phyloP scores from a whole-genome alignment of 352 stramenopile genomes.

The Pythium angustatum region DNA sequence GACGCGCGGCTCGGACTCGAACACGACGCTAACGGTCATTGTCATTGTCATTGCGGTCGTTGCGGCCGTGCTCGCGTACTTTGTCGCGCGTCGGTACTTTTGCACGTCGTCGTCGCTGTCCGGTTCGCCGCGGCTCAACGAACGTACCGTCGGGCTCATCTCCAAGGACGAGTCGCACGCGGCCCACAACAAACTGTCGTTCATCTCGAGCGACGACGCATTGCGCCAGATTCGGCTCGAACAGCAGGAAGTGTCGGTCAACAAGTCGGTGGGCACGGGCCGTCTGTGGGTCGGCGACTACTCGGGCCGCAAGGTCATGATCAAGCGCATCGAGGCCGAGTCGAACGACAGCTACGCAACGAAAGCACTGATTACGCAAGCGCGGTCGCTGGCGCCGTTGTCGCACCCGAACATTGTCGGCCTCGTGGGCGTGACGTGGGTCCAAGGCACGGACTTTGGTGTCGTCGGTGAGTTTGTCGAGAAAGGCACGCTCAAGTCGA shows the following conservation, averaged over 20 bases:
- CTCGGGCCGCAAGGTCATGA: slow-evolving; percentile 49
- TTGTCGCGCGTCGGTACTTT: slow-evolving; percentile 43
- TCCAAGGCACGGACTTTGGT: slow-evolving; percentile 76
- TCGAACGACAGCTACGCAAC: slow-evolving; percentile 55
- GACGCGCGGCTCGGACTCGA: slow-evolving; percentile 1
- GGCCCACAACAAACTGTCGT: slow-evolving; percentile 39
- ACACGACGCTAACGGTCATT: slow-evolving; percentile 53
- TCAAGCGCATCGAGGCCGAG: slow-evolving; percentile 76
- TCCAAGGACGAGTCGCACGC: slow-evolving; percentile 27
- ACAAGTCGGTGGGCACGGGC: slow-evolving; percentile 50
- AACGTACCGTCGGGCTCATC: slow-evolving; percentile 27
- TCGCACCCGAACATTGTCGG: slow-evolving; percentile 68
- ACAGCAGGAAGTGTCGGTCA: slow-evolving; percentile 55
- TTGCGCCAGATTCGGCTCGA: slow-evolving; percentile 53
- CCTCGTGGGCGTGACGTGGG: slow-evolving; percentile 65
- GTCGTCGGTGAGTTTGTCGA: slow-evolving; percentile 77
- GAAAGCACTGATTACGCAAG: slow-evolving; percentile 65
- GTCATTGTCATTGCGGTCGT: slow-evolving; percentile 48
- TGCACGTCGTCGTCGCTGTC: slow-evolving; percentile 13
- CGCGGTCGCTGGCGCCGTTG: slow-evolving; percentile 46
- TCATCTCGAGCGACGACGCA: slow-evolving; percentile 73
- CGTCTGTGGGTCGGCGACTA: slow-evolving; percentile 67
- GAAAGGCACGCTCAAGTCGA: slow-evolving; percentile 59
- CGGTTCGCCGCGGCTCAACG: slow-evolving; percentile 18
- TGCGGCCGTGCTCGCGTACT: slow-evolving; percentile 36